Base-by-base conservation (phyloP, 2,329 filamentous ascomycete species). In the Aspergillus tanneri region DNA sequence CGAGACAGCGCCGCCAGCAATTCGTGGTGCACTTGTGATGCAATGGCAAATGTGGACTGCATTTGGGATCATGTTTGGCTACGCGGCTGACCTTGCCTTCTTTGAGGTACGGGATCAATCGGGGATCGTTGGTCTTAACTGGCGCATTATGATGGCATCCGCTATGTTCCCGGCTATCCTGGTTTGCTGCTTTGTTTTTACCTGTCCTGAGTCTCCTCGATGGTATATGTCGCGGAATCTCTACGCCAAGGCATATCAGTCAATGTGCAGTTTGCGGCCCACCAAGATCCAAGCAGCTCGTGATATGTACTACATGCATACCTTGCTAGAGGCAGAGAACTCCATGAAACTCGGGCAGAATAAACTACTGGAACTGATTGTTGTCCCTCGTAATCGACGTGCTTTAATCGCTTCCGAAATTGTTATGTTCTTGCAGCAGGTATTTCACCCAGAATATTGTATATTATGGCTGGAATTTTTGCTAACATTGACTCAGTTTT, bases 11-110 rank as follows among this genome's bases (percentile, higher is more conserved):
- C 87, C 87, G 0, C 83, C 86, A 1, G 67, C 71, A 4, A 84
- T 90, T 46, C 81, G 87, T 63, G 86, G 87, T 54, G 87, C 85
- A 6, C 75, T 93, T 14, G 87, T 91, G 54, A 92, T 92, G 87
- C 84, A 84, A 53, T 92, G 88, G 87, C 85, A 91, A 69, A 76
- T 76, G 70, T 78, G 71, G 70, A 73, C 71, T 4, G 75, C 72
- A 0, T 76, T 77, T 49, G 75, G 75, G 10, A 77, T 77, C 50
- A 73, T 77, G 77, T 68, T 71, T 12, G 82, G 83, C 12, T 86
- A 79, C 61, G 77, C 76, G 5, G 81, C 77, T 38, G 82, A 84
- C 58, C 70, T 86, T 22, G 80, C 79, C 6, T 84, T 86, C 61
- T 84, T 80, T 61, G 68, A 78, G 44, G 80, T 72, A 46, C 68